Conservation (phyloP, 352 stramenopile genomes). For the Phytophthora fragariae region DNA sequence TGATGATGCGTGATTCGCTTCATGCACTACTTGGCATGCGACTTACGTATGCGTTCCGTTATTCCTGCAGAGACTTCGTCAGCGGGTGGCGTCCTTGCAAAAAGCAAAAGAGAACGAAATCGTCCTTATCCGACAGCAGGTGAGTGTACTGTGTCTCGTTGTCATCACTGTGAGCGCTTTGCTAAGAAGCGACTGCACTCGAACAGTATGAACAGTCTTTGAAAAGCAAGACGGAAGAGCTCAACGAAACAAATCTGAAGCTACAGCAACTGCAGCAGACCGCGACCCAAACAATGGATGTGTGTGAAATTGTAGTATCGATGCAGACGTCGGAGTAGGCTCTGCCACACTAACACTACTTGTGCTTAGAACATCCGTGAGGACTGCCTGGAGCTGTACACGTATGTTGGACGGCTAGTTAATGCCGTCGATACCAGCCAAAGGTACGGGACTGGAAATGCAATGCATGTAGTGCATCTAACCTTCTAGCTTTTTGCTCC, state of each 20-base stretch:
- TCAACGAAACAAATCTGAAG: slow-evolving; percentile 41
- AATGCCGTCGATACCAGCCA: slow-evolving; percentile 36
- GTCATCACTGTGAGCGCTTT: neutral
- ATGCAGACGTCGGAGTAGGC: neutral
- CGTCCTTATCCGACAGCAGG: slow-evolving; percentile 73
- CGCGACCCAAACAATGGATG: slow-evolving; percentile 55
- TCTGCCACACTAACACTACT: neutral
- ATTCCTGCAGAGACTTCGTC: slow-evolving; percentile 44
- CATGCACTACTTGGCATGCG: neutral
- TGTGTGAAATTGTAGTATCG: slow-evolving; percentile 25
- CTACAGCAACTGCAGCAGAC: slow-evolving; percentile 48
- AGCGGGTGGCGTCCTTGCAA: slow-evolving; percentile 63
- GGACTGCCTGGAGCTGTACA: slow-evolving; percentile 78
- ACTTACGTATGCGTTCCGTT: neutral
- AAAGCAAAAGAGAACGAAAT: slow-evolving; percentile 76
- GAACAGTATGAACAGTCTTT: slow-evolving; percentile 71
- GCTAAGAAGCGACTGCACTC: neutral
- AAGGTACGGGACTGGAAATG: slow-evolving; percentile 13
- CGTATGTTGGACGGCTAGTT: slow-evolving; percentile 59
- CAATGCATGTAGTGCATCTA: neutral
- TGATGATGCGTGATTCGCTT: neutral
- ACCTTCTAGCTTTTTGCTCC: slow-evolving; percentile 4
- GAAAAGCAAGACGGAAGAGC: slow-evolving; percentile 57
- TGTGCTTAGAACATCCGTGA: slow-evolving; percentile 59
- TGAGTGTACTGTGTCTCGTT: slow-evolving; percentile 8